Evolutionary conservation across 2,329 filamentous ascomycete species (phyloP), one percentile per base, ranked within the genome.

Genomic region (Talaromyces islandicus): DNA sequence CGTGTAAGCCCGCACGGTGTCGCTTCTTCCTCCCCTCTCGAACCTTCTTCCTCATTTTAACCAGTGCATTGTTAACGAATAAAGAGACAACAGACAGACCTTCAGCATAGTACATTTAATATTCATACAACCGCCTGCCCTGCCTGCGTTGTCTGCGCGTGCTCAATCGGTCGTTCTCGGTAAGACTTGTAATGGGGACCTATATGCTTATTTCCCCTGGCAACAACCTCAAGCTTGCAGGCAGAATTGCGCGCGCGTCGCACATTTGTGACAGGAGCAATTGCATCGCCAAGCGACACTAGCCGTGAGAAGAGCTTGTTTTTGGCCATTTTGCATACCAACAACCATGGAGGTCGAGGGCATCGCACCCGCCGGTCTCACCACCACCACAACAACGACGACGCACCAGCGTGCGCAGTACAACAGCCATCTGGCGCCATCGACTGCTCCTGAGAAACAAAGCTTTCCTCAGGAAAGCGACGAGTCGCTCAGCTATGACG

Each of bases 401-500:
- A 62, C 4, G 27, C 43, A 46, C n/a, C 43, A 46, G 43, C 19
- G 2, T 46, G 43, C 43, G 19, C 43, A 46, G 43, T 24, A 46
- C 21, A 14, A 9, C 11, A 24, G n/a, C 17, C 21, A 24, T 46
- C 32, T 38, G 35, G 35, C 14, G 14, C 14, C 35, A 7, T 38
- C 35, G 14, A 14, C 14, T 38, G n/a, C 3, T 46, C 9, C 43
- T 4, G 7, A 24, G 19, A 19, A 46, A 21, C 19, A 46, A 46
- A 46, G 12, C 5, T 19, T n/a, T 21, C 11, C 11, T 7, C 41
- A 6, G 3, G 43, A 46, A 11, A 46, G 43, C 19, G 43, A 46
- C 11, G 43, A 24, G 48, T 54, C 32, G 52, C 53, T 53, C 14
- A 56, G 57, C 30, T 57, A 53, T 7, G 62, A 64, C 14, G 35